phyloP scores from a whole-genome alignment of 2,329 filamentous ascomycete genomes.

The Podosphaera xanthii region DNA sequence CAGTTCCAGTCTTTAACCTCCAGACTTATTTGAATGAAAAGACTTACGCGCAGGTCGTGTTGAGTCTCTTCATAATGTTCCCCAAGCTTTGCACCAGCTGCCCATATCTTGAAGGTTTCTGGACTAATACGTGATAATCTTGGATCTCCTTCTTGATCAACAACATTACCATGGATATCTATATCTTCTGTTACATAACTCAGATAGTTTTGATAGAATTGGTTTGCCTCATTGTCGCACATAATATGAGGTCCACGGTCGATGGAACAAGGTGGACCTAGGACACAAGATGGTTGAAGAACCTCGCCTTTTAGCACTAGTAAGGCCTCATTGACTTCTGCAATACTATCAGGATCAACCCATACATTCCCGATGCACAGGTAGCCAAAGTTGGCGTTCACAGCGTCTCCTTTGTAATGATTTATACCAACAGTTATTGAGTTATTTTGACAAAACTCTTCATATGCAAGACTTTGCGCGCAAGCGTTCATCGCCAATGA shows the following conservation, averaged over 20 bases:
- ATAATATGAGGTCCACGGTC: conserved; percentile 5
- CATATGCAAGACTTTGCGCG: conserved; percentile 1
- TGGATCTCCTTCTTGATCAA: conserved; percentile 21
- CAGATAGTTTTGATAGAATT: conserved; percentile 8
- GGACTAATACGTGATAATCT: conserved; percentile 19
- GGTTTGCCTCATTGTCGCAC: conserved; percentile 5
- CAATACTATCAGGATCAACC: conserved; percentile 14
- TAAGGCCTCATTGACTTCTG: conserved; percentile 3
- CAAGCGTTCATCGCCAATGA: no score
- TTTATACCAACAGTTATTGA: conserved; percentile 4
- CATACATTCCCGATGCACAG: conserved; percentile 9
- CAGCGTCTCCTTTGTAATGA: conserved; percentile 8
- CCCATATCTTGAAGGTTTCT: conserved; percentile 22
- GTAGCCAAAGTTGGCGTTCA: conserved; percentile 13
- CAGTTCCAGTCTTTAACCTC: no score
- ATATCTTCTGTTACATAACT: conserved; percentile 10
- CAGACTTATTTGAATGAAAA: no score
- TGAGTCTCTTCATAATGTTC: conserved; percentile 8
- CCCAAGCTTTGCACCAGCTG: conserved; percentile 13
- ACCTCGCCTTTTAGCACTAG: conserved; percentile 3
- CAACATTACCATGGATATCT: conserved; percentile 16
- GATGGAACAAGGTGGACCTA: background rate
- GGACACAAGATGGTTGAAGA: no score
- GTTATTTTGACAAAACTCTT: conserved; percentile 3
- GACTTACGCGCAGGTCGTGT: no score